Evolutionary conservation across 1,139 yeast species (phyloP), one percentile per base, ranked within the genome.

Genomic region (Yamadazyma dushanensis): DNA sequence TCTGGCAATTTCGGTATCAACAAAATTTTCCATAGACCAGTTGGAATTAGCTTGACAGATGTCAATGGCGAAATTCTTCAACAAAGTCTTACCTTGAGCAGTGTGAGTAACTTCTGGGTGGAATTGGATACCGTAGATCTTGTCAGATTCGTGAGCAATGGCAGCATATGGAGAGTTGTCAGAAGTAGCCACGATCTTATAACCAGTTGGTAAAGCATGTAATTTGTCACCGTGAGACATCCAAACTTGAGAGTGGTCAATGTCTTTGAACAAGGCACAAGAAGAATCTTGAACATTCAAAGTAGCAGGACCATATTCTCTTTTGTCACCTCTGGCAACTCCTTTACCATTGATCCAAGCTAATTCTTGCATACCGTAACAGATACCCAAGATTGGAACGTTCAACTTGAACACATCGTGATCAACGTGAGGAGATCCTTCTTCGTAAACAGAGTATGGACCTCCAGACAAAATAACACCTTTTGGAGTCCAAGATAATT

Each of bases 71-170:
- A 92, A 92, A 73, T 92, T 94, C 70, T 76, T 83, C 59, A 92
- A 77, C 57, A 92, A 69, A 49, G 73, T 75, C 63, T 85, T 89
- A 63, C 99, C 99, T 66, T 87, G 84, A 50, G 78, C 76, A 41
- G 97, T 88, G 66, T 92, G 99, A 31, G 97, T 89, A 44, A 92
- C 99, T 73, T 92, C 99, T 32, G 99, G 99, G 69, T 92, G 99
- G 81, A 92, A 92, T 71, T 92, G 99, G 54, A 92, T 86, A 62
- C 98, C 99, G 66, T 73, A 92, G 56, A 92, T 89, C 44, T 69
- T 66, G 54, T 85, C 80, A 38, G 71, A 58, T 59, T 76, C 80
- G 65, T 89, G 83, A 41, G 90, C 80, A 61, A 92, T 83, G 57
- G 95, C 97, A 53, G 97, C 95, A 69, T 61, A 94, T 36, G 98